Evolutionary conservation across 306 rosid genomes (phyloP).

Genomic region (Cucurbita maxima): DNA sequence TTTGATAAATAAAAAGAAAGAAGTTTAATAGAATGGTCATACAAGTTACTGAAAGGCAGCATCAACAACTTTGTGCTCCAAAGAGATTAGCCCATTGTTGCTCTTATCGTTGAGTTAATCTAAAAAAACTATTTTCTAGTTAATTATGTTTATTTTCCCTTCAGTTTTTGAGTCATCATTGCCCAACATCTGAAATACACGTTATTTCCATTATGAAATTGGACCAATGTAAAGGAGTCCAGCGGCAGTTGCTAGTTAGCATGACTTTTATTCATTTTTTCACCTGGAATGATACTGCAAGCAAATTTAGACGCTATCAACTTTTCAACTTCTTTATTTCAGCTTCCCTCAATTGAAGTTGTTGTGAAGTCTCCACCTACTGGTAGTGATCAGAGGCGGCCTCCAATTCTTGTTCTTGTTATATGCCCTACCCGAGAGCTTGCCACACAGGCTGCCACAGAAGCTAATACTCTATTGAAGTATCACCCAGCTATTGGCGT

Average conservation of each 20-base stretch:
- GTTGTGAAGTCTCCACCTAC: slow-evolving; percentile 48
- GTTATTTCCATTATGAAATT: slow-evolving; percentile 2
- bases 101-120: not conserved
- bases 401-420: slow-evolving; percentile 77
- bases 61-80: not conserved
- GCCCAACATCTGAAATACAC: not conserved
- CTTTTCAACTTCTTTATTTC: slow-evolving; percentile 13
- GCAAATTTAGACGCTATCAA: not conserved
- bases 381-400: slow-evolving; percentile 49
- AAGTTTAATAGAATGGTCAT: not conserved
- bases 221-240: slow-evolving; percentile 5
- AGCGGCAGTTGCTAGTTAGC: not conserved
- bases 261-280: not conserved
- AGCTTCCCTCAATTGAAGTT: slow-evolving; percentile 96
- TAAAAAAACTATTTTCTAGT: not conserved
- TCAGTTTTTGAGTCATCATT: not conserved
- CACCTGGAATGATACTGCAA: not conserved
- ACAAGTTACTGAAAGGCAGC: not conserved
- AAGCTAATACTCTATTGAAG: slow-evolving; percentile 65
- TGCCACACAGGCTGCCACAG: slow-evolving; percentile 83
- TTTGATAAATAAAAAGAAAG: too few relatives aligned
- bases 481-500: slow-evolving; percentile 77
- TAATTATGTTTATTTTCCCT: not conserved
- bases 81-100: not conserved
- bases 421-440: slow-evolving; percentile 97